phyloP scores from a whole-genome alignment of 495 filamentous ascomycete species.

The Parmelia sp. region DNA sequence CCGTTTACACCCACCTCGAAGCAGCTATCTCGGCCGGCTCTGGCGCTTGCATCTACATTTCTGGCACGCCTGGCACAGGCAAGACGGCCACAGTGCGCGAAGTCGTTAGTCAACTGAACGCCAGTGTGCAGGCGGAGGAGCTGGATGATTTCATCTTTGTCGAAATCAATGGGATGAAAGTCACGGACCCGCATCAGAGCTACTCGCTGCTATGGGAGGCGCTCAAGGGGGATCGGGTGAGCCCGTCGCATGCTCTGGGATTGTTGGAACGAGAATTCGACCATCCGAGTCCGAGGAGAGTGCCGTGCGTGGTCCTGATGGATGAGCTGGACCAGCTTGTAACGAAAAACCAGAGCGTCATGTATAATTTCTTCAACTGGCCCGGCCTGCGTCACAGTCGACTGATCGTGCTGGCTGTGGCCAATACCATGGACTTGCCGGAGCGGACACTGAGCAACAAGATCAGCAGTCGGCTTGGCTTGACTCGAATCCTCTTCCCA shows the following conservation, averaged over 20 bases:
- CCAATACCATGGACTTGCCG: constrained; percentile 98
- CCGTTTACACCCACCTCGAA: constrained; percentile 89
- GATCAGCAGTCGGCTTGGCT: constrained; percentile 84
- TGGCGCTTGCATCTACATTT: constrained; percentile 96
- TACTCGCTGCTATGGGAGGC: constrained; percentile 97
- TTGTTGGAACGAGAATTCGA: constrained; percentile 89
- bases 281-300: constrained; percentile 76
- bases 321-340: constrained; percentile 98
- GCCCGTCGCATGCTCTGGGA: constrained; percentile 82
- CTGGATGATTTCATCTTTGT: constrained; percentile 99
- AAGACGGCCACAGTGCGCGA: constrained; percentile 98
- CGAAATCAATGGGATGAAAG: constrained; percentile 99
- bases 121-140: constrained; percentile 78
- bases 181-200: constrained; percentile 94
- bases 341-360: constrained; percentile 94
- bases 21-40: constrained; percentile 89
- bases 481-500: constrained; percentile 90
- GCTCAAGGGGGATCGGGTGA: constrained; percentile 85
- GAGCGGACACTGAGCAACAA: constrained; percentile 97
- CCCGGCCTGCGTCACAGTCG: constrained; percentile 84
- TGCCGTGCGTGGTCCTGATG: constrained; percentile 97
- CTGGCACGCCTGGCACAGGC: constrained; percentile 97
- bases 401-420: constrained; percentile 92
- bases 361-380: constrained; percentile 99
- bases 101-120: constrained; percentile 82